These are phyloP conservation scores for Boehmeria nivea DNA, from an alignment of 306 rosid species.

Conservation along the genomic window DNA sequence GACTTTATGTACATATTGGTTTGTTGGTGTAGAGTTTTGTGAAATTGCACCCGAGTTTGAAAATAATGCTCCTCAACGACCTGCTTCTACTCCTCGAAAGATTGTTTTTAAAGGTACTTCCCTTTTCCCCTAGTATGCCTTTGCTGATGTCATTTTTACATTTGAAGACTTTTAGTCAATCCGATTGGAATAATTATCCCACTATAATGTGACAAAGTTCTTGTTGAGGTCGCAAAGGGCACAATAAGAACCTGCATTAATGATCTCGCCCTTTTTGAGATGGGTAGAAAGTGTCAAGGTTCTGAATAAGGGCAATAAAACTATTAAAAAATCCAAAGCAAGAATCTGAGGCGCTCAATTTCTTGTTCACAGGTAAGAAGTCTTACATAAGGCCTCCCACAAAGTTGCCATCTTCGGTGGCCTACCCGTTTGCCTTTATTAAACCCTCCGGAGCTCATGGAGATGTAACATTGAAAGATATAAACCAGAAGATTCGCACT, in stretches of 20 bases:
- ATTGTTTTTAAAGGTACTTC: conserved; percentile 64
- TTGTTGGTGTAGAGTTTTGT: conserved; percentile 39
- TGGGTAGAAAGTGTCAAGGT: too few species aligned
- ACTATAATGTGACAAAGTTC: background rate
- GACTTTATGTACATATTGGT: too few species aligned
- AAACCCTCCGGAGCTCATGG: conserved; percentile 83
- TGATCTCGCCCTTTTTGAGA: too few species aligned
- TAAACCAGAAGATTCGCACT: conserved; percentile 74
- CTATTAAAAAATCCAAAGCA: conserved; percentile 10
- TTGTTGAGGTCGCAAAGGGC: background rate
- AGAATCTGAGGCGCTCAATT: conserved; percentile 21
- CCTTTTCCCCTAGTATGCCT: conserved; percentile 10
- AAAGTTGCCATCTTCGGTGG: conserved; percentile 71
- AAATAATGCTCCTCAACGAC: conserved; percentile 36
- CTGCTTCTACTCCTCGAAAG: conserved; percentile 38
- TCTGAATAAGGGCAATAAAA: background rate
- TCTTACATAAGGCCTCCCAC: conserved; percentile 59
- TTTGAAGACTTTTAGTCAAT: background rate
- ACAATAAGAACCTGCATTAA: too few species aligned
- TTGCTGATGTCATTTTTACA: background rate
- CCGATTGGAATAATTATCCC: conserved; percentile 9
- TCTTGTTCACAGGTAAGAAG: conserved; percentile 56
- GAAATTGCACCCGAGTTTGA: conserved; percentile 38
- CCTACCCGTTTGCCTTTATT: conserved; percentile 83
- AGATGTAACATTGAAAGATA: conserved; percentile 85